Conservation (phyloP, 345 rosid species). For the Arabis alpina region DNA sequence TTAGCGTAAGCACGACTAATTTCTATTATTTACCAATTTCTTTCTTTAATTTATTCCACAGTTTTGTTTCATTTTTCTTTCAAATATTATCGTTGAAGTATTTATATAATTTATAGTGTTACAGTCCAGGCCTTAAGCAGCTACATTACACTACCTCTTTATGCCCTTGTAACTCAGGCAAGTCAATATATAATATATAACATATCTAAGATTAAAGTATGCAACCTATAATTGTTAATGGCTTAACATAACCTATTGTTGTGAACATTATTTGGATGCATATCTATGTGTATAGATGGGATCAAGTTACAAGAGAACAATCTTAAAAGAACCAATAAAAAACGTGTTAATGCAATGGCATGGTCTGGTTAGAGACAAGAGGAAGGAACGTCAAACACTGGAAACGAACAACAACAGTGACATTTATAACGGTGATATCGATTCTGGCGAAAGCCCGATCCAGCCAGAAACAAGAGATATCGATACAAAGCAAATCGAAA, state of each 20-base stretch:
- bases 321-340: conserved; percentile 42
- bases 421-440: neutral
- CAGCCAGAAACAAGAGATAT: conserved; percentile 21
- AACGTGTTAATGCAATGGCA: conserved; percentile 48
- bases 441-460: neutral
- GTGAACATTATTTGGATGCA: neutral
- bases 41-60: neutral
- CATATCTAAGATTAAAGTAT: too few relatives aligned
- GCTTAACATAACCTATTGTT: neutral
- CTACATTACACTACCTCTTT: conserved; percentile 82
- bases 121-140: conserved; percentile 68
- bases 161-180: conserved; percentile 82
- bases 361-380: conserved; percentile 41
- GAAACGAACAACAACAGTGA: neutral
- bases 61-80: neutral
- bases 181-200: neutral
- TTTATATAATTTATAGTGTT: conserved; percentile 49
- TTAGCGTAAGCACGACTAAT: conserved; percentile 67
- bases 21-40: neutral
- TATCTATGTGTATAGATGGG: conserved; percentile 47
- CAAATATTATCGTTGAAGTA: neutral
- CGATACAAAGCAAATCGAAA: neutral
- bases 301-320: conserved; percentile 44
- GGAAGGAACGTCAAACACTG: conserved; percentile 30
- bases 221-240: too few relatives aligned